Evolutionary conservation across 176 grass and related monocot genomes (phyloP), one percentile per base, ranked within the genome.

Genomic region (Elymus sibiricus): DNA sequence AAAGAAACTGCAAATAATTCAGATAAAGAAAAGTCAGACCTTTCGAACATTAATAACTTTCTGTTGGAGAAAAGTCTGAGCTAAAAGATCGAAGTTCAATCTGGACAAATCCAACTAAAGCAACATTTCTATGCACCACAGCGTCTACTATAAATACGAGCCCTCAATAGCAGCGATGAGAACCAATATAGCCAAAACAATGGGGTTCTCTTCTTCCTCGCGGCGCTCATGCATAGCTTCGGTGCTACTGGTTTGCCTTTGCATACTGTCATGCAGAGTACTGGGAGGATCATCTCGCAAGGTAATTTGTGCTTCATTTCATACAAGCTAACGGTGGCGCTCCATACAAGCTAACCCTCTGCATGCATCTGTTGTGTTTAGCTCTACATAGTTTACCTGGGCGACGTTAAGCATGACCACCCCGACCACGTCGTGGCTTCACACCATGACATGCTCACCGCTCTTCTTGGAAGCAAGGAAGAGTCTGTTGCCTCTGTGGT

Each of bases 381-480:
- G 87, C 80, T 88, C 9, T 88, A 88, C 14, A 72, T 88, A 35
- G 67, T 79, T 2, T 89, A 80, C 58, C 66, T 84, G 3, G 87
- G 87, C 4, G 40, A 84, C 1, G 76, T 73, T 66, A 84, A 79
- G n/a, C 82, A 89, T 74, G 76, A 9, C 3, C 76, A 84, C 13
- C 76, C 87, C 0, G 3, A 73, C 9, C 31, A 84, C 3, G 87
- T 89, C 11, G 9, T 80, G 2, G 76, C 66, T 4, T 84, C 76
- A 5, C 87, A 89, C 87, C 87, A 89, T 89, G 87, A 89, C 55
- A 16, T 79, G 35, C 87, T 89, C 56, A 17, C 31, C 31, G 43
- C 2, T 22, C 17, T 92, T 63, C 78, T 83, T 46, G 82, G 72
- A 79, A 70, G 67, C 67, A 70, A 70, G 67, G 67, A 70, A 12